phyloP scores from a whole-genome alignment of 108 stramenopile species.

The Discostella stelligeroides region DNA sequence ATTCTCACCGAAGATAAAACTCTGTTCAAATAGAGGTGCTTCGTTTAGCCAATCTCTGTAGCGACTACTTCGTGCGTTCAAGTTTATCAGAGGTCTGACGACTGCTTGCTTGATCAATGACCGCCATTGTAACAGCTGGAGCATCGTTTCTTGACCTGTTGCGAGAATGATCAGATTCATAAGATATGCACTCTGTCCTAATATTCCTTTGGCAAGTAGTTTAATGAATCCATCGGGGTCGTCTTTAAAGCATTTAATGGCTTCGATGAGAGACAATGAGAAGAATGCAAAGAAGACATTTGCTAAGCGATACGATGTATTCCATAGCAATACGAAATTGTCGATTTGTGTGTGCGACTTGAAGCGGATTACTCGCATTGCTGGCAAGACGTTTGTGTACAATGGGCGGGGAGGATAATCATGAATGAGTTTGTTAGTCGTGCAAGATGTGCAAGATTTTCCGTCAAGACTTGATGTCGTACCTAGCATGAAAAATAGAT shows the following conservation, averaged over 20 bases:
- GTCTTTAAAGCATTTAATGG: constrained; percentile 37
- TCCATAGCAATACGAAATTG: constrained; percentile 47
- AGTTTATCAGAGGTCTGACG: constrained; percentile 31
- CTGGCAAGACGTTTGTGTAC: too few species aligned
- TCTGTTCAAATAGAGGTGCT: constrained; percentile 29
- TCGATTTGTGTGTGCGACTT: constrained; percentile 45
- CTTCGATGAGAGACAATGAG: constrained; percentile 19
- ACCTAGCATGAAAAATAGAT: constrained; percentile 27
- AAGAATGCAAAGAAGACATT: constrained; percentile 44
- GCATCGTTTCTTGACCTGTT: constrained; percentile 51
- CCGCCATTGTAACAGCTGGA: constrained; percentile 51
- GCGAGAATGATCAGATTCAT: constrained; percentile 42
- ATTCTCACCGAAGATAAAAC: constrained; percentile 37
- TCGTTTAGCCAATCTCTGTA: constrained; percentile 37
- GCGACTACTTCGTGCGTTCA: constrained; percentile 37
- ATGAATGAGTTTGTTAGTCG: too few species aligned
- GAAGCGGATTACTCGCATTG: constrained; percentile 52
- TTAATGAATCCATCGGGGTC: constrained; percentile 31
- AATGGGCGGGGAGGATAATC: too few species aligned
- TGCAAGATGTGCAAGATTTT: too few species aligned
- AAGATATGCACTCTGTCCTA: constrained; percentile 38
- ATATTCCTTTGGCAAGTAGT: constrained; percentile 14
- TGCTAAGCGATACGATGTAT: constrained; percentile 33
- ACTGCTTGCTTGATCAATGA: constrained; percentile 45
- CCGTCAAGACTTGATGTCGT: too few species aligned